These are phyloP conservation scores for Phoenix dactylifera DNA, from an alignment of 176 grass and related monocot genomes.

Conservation along the genomic window DNA sequence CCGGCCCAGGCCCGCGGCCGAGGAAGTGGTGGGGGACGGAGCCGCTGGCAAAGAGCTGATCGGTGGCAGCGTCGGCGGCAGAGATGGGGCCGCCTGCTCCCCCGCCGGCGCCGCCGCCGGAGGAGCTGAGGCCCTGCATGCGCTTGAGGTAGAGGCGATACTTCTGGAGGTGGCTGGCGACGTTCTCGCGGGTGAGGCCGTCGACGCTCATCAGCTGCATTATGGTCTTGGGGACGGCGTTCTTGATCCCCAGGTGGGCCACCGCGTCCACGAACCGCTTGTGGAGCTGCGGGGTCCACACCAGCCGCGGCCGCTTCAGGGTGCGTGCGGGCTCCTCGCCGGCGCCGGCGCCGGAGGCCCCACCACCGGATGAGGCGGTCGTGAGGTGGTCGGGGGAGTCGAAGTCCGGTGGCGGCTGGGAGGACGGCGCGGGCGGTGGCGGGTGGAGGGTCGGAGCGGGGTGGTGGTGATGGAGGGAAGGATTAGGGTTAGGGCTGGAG, in stretches of 20 bases:
- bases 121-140: slow-evolving; percentile 13
- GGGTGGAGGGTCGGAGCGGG: background rate
- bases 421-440: background rate
- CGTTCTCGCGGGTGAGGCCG: slow-evolving; percentile 22
- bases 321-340: slow-evolving; percentile 17
- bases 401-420: slow-evolving; percentile 12
- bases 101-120: background rate
- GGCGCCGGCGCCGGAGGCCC: background rate
- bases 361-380: slow-evolving; percentile 5
- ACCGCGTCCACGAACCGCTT: slow-evolving; percentile 21
- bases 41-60: slow-evolving; percentile 17
- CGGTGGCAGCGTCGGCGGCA: slow-evolving; percentile 17
- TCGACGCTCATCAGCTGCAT: slow-evolving; percentile 28
- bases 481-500: background rate
- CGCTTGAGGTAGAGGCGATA: slow-evolving; percentile 24
- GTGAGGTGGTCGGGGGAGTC: slow-evolving; percentile 33
- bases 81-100: slow-evolving; percentile 21
- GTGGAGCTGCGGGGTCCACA: slow-evolving; percentile 25
- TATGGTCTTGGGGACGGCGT: slow-evolving; percentile 25
- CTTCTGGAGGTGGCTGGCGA: slow-evolving; percentile 21
- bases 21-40: slow-evolving; percentile 21
- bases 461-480: slow-evolving; percentile 2
- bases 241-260: slow-evolving; percentile 21
- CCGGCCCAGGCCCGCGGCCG: background rate
- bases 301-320: slow-evolving; percentile 14